Percentiles rank a stretch among this genome's conserved stretches.
phyloP scores from a whole-genome alignment of 345 rosid genomes.

The Reutealis trisperma region DNA sequence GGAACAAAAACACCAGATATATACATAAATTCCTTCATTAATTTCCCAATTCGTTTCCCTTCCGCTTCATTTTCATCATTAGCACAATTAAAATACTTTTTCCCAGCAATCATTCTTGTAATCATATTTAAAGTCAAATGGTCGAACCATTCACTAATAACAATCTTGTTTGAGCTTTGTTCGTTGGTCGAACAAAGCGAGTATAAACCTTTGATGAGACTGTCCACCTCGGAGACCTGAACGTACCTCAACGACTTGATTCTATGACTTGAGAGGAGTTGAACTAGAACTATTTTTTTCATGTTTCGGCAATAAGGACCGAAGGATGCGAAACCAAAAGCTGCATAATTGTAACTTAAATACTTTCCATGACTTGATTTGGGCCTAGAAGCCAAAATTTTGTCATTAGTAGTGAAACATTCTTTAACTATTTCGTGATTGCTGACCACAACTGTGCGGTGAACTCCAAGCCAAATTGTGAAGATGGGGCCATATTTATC shows the following conservation, averaged over 20 bases:
- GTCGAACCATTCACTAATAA: constrained; percentile 19
- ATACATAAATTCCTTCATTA: constrained; percentile 35
- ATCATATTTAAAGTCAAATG: constrained; percentile 21
- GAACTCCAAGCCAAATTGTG: constrained; percentile 23
- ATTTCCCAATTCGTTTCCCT: constrained; percentile 25
- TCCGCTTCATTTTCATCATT: constrained; percentile 12
- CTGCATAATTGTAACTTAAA: constrained; percentile 23
- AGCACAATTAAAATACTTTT: constrained; percentile 15
- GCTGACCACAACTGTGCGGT: constrained; percentile 23
- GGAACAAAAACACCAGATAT: constrained; percentile 25
- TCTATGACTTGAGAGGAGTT: constrained; percentile 25
- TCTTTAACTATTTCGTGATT: constrained; percentile 15
- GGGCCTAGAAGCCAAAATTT: constrained; percentile 20
- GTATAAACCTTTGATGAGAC: constrained; percentile 16
- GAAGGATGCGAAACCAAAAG: constrained; percentile 19
- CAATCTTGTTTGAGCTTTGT: background rate
- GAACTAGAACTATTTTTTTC: constrained; percentile 9
- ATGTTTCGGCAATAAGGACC: constrained; percentile 23
- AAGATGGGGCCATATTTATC: constrained; percentile 31
- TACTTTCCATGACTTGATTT: constrained; percentile 25
- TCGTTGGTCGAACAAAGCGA: background rate
- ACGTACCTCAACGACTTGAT: constrained; percentile 24
- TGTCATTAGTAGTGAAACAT: constrained; percentile 27
- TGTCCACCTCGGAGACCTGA: constrained; percentile 22
- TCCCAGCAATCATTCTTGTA: constrained; percentile 32